Percentiles rank a stretch among this genome's conserved stretches.
These are phyloP conservation scores for Zasmidium citrigriseum DNA, from an alignment of 2,329 filamentous ascomycete genomes.

Conservation along the genomic window DNA sequence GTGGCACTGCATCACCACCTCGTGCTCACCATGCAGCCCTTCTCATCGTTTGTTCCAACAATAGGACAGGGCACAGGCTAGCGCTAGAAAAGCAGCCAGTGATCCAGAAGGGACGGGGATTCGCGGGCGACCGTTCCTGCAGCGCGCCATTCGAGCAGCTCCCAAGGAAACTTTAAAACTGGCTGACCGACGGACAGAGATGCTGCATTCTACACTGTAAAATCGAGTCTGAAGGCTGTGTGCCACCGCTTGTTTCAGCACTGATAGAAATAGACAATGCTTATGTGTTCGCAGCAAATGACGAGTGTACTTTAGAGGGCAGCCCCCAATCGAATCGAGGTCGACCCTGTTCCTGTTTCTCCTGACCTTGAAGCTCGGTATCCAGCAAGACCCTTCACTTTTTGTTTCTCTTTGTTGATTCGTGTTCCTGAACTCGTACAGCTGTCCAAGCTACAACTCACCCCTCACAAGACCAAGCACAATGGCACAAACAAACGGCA, in stretches of 20 bases:
- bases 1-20: not conserved
- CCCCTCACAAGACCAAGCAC: not conserved
- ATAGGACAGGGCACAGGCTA: not conserved
- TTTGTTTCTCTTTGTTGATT: not conserved
- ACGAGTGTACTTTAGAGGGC: too few species aligned
- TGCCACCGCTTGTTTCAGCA: conserved; percentile 1
- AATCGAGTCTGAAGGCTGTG: not conserved
- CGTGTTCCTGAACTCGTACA: conserved; percentile 1
- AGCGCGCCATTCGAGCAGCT: not conserved
- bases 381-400: not conserved
- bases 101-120: not conserved
- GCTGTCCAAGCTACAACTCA: not conserved
- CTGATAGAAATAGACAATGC: not conserved
- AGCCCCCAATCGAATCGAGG: too few species aligned
- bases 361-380: not conserved
- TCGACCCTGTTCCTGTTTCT: too few species aligned
- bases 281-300: not conserved
- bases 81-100: not conserved
- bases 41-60: not conserved
- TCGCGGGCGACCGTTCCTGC: not conserved
- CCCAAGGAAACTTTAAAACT: not conserved
- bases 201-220: too few species aligned
- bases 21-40: not conserved
- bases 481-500: conserved; percentile 20
- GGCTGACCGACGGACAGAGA: not conserved